phyloP scores from a whole-genome alignment of 78 protist genomes.

The Dictyostelium brefeldianum region DNA sequence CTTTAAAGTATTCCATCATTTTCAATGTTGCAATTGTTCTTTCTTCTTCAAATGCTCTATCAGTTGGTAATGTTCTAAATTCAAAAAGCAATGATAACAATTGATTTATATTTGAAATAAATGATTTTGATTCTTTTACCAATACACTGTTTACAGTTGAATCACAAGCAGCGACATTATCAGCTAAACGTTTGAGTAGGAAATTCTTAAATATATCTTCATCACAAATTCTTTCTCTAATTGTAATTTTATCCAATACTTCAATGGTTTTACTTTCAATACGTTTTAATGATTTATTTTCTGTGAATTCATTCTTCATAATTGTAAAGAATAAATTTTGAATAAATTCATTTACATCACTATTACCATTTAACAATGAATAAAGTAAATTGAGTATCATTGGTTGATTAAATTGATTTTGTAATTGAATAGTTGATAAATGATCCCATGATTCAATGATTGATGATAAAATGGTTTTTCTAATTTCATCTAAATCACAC shows the following conservation, averaged over 20 bases:
- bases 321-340: slow-evolving; percentile 48
- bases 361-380: slow-evolving; percentile 37
- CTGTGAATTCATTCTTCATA: slow-evolving; percentile 40
- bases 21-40: slow-evolving; percentile 82
- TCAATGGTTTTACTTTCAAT: slow-evolving; percentile 73
- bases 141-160: background rate
- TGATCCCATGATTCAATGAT: slow-evolving; percentile 12
- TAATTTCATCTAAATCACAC: background rate
- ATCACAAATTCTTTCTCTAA: slow-evolving; percentile 45
- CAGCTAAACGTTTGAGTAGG: background rate
- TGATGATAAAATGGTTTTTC: background rate
- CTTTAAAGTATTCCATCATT: slow-evolving; percentile 87
- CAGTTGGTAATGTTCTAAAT: slow-evolving; percentile 76
- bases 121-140: slow-evolving; percentile 1
- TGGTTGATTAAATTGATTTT: slow-evolving; percentile 31
- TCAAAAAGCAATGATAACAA: slow-evolving; percentile 67
- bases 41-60: slow-evolving; percentile 80
- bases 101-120: slow-evolving; percentile 36
- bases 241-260: slow-evolving; percentile 42
- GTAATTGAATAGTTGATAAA: background rate
- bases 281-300: slow-evolving; percentile 25
- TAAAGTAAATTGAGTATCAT: background rate
- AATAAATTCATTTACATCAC: slow-evolving; percentile 53
- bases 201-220: slow-evolving; percentile 61
- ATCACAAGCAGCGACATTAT: background rate